Evolutionary conservation across 768 basidiomycete genomes (phyloP).

Genomic region (Hypsizygus marmoreus): DNA sequence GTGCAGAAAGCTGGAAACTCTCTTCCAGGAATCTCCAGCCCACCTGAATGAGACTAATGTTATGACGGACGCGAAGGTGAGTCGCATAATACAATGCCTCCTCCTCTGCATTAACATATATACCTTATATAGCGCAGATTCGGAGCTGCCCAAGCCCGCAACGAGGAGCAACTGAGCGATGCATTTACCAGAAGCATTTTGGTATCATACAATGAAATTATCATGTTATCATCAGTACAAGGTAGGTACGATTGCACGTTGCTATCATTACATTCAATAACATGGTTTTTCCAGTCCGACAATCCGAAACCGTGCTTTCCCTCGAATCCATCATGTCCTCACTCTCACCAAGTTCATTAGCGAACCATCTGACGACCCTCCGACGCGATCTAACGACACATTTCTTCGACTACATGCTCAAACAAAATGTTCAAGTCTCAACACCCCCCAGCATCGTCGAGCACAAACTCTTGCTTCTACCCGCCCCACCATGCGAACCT

Average conservation of each 20-base stretch:
- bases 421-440: constrained; percentile 49
- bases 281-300: constrained; percentile 48
- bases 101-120: background rate
- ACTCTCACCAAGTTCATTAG: constrained; percentile 54
- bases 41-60: constrained; percentile 56
- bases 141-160: constrained; percentile 53
- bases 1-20: constrained; percentile 39
- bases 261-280: background rate
- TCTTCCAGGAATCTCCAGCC: constrained; percentile 49
- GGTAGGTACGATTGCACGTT: constrained; percentile 23
- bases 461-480: constrained; percentile 49
- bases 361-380: constrained; percentile 57
- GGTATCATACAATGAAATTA: constrained; percentile 49
- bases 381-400: constrained; percentile 64
- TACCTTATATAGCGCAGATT: constrained; percentile 49
- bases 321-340: constrained; percentile 61
- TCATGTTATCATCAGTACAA: constrained; percentile 53
- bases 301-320: constrained; percentile 50
- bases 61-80: constrained; percentile 59
- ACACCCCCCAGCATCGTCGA: constrained; percentile 37
- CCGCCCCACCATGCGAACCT: constrained; percentile 43
- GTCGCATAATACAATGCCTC: constrained; percentile 21
- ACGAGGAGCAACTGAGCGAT: constrained; percentile 73
- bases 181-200: constrained; percentile 63
- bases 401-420: constrained; percentile 61